Evolutionary conservation across 106 monocot species (phyloP).

Genomic region (Platanthera guangdongensis): DNA sequence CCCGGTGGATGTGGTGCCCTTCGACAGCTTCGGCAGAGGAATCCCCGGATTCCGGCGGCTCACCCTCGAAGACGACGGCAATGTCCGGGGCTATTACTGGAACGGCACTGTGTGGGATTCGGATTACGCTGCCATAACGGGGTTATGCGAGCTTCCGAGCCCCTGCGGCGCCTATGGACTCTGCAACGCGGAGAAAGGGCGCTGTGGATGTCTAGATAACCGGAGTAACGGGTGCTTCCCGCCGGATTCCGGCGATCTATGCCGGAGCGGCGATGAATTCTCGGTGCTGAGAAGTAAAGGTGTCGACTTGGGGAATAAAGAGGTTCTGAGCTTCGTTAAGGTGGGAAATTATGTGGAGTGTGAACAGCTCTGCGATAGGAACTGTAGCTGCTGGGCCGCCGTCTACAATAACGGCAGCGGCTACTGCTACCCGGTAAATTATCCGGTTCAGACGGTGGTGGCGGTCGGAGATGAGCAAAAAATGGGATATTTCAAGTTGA

Average conservation of each 20-base stretch:
- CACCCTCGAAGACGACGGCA: slow-evolving; percentile 67
- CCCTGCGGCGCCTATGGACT: slow-evolving; percentile 53
- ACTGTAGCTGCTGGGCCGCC: slow-evolving; percentile 87
- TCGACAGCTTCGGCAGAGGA: slow-evolving; percentile 55
- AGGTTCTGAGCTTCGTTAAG: slow-evolving; percentile 29
- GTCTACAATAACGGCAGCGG: slow-evolving; percentile 54
- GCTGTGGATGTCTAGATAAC: slow-evolving; percentile 27
- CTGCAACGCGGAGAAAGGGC: slow-evolving; percentile 20
- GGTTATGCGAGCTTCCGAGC: slow-evolving; percentile 37
- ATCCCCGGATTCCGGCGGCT: slow-evolving; percentile 47
- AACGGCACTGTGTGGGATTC: slow-evolving; percentile 31
- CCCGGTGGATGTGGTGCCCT: slow-evolving; percentile 52
- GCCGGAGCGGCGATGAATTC: slow-evolving; percentile 27
- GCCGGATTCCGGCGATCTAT: slow-evolving; percentile 26
- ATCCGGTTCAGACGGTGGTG: slow-evolving; percentile 59
- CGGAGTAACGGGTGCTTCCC: slow-evolving; percentile 16
- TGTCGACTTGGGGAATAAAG: slow-evolving; percentile 74
- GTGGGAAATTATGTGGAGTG: slow-evolving; percentile 48
- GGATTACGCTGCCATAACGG: slow-evolving; percentile 31
- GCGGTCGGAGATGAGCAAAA: slow-evolving; percentile 31
- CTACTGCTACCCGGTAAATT: slow-evolving; percentile 55
- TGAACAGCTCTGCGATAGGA: slow-evolving; percentile 50
- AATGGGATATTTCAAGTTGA: slow-evolving; percentile 76
- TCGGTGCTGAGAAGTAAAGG: slow-evolving; percentile 44
- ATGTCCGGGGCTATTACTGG: slow-evolving; percentile 58